Evolutionary conservation across 2,329 filamentous ascomycete genomes (phyloP).

Genomic region (Furcasterigmium furcatum): DNA sequence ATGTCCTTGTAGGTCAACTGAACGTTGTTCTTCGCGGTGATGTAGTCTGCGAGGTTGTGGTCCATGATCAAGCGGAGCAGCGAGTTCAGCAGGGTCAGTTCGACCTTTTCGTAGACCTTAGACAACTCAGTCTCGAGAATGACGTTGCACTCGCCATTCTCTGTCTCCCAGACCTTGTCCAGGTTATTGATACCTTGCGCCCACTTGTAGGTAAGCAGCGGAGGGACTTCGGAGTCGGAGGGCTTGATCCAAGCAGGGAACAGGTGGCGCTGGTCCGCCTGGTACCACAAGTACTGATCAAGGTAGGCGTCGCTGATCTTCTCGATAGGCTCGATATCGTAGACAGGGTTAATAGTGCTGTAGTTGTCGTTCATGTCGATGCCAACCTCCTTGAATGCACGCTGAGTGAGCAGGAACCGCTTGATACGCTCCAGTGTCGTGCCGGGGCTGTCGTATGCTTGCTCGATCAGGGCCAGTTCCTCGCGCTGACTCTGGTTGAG

Average conservation of each 20-base stretch:
- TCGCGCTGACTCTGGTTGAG: constrained; percentile 97
- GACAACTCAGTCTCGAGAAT: constrained; percentile 98
- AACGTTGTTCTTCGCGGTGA: constrained; percentile 98
- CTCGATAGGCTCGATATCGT: constrained; percentile 98
- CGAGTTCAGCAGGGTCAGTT: constrained; percentile 91
- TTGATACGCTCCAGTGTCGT: constrained; percentile 96
- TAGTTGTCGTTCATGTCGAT: constrained; percentile 99
- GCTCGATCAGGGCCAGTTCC: constrained; percentile 93
- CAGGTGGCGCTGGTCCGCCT: constrained; percentile 92
- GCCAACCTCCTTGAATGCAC: constrained; percentile 98
- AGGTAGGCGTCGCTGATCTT: constrained; percentile 99
- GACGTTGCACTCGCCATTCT: constrained; percentile 94
- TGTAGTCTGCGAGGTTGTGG: constrained; percentile 98
- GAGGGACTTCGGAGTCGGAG: constrained; percentile 95
- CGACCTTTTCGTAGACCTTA: constrained; percentile 99
- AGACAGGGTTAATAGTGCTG: constrained; percentile 97
- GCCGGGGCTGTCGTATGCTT: constrained; percentile 96
- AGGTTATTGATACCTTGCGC: constrained; percentile 99
- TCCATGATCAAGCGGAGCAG: constrained; percentile 96
- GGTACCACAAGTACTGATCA: constrained; percentile 98
- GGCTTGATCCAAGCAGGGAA: constrained; percentile 99
- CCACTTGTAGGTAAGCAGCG: constrained; percentile 96
- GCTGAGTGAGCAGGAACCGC: constrained; percentile 90
- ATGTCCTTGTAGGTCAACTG: constrained; percentile 99
- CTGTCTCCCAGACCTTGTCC: constrained; percentile 89